Conservation (phyloP, 306 rosid genomes). For the Cucurbita argyrosperma region DNA sequence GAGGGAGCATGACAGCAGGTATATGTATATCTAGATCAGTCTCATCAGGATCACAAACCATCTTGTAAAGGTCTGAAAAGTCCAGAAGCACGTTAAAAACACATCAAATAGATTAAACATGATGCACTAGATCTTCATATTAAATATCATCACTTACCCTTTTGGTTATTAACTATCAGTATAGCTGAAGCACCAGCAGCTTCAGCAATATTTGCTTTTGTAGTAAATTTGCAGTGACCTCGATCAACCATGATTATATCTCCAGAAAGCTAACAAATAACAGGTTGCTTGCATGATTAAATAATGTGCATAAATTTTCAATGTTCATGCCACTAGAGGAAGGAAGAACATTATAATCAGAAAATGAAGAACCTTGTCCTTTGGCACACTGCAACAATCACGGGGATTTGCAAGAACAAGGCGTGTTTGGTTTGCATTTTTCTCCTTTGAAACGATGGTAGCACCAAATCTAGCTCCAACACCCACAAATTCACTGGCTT, state of each 20-base stretch:
- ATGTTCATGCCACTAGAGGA: not conserved
- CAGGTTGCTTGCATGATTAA: constrained; percentile 1
- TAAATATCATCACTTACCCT: constrained; percentile 28
- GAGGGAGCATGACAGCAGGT: constrained; percentile 90
- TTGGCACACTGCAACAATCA: constrained; percentile 56
- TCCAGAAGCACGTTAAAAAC: constrained; percentile 11
- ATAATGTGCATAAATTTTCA: not conserved
- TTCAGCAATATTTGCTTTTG: constrained; percentile 68
- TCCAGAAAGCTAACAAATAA: constrained; percentile 47
- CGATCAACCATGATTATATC: constrained; percentile 85
- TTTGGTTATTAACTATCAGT: constrained; percentile 67
- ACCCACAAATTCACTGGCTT: constrained; percentile 72
- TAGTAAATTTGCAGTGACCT: constrained; percentile 73
- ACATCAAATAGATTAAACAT: not conserved
- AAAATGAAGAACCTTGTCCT: constrained; percentile 45
- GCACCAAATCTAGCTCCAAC: constrained; percentile 93
- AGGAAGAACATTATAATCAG: not conserved
- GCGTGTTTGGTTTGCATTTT: constrained; percentile 57
- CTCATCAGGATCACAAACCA: constrained; percentile 86
- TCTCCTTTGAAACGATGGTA: constrained; percentile 74
- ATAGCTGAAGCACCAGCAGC: constrained; percentile 91
- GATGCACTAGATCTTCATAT: not conserved
- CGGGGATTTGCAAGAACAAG: constrained; percentile 69
- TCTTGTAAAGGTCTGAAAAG: constrained; percentile 83
- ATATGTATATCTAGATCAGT: constrained; percentile 64